A percentile compares a stretch with the other conserved stretches of the same genome.
Conservation (phyloP, 1,284 basidiomycete genomes). For the Boletus hoseneyae region DNA sequence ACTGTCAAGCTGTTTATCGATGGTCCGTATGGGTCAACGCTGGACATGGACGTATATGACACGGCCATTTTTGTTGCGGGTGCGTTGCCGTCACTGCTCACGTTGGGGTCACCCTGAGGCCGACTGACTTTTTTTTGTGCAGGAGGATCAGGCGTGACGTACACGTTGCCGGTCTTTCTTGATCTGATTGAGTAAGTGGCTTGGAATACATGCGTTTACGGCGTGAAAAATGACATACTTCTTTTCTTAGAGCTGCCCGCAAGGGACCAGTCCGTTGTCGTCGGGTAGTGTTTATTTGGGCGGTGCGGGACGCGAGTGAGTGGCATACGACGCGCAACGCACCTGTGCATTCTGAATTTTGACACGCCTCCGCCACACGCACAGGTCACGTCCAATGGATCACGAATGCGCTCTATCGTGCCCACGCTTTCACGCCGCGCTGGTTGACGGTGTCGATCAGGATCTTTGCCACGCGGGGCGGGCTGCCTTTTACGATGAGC, state of each 20-base stretch:
- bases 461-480: slow-evolving; percentile 32
- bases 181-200: slow-evolving; percentile 35
- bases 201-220: neutral
- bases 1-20: slow-evolving; percentile 38
- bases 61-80: slow-evolving; percentile 40
- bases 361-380: neutral
- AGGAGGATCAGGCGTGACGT: slow-evolving; percentile 44
- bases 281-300: slow-evolving; percentile 38
- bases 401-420: slow-evolving; percentile 28
- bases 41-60: slow-evolving; percentile 34
- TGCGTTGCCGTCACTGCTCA: slow-evolving; percentile 7
- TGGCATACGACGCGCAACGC: neutral
- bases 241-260: slow-evolving; percentile 26
- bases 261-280: slow-evolving; percentile 23
- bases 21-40: slow-evolving; percentile 43
- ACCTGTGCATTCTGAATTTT: neutral
- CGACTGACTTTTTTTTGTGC: neutral
- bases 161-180: slow-evolving; percentile 39
- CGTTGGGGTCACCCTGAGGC: neutral
- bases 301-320: slow-evolving; percentile 37
- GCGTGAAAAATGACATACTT: neutral
- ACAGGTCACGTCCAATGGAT: slow-evolving; percentile 36
- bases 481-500: neutral
- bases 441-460: slow-evolving; percentile 33
- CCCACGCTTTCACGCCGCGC: slow-evolving; percentile 20